Base-by-base conservation (phyloP, 2,329 filamentous ascomycete species). In the Botryosphaeria dothidea region DNA sequence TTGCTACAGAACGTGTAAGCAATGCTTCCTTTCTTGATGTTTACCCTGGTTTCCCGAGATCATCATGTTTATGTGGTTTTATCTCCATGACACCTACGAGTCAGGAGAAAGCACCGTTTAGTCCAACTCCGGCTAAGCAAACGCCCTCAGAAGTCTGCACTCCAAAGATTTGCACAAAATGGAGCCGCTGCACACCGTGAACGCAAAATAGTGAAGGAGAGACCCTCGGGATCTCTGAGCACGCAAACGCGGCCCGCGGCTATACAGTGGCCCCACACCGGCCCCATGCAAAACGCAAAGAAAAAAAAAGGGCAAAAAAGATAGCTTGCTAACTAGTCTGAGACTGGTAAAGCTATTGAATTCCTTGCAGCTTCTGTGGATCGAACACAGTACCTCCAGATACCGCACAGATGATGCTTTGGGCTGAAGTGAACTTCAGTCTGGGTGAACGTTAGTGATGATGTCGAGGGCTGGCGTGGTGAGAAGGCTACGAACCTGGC, bases 371-470 rank as follows among this genome's bases (percentile, higher is more conserved):
- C 73, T 72, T 75, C 72, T 74, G 72, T 74, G 73, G 73, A 75
- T 75, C 73, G 73, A 75, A 75, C 73, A 74, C 72, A 74, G 72
- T 74, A 73, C 73, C 72, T 75, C 72, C 73, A 75, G 73, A 75
- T 73, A 73, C 69, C 73, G 72, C 72, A 72, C 68, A 73, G 68
- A 68, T 29, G 49, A 36, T 45, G 54, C 49, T 56, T 49, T 27
- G 11, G 64, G 64, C 69, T 65, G 69, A 74, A 74, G 70, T 75
- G 66, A 51, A 74, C 73, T 74, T 75, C 73, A 74, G 73, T 75
- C 73, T 74, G 23, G 23, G 21, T 1, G 29, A 19, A 15, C 38
- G 51, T 54, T 73, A 57, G 52, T n/a, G 19, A 29, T 25, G 34
- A 43, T 43, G 7, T 9, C 17, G 36, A 43, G 36, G 27, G 21